Percentiles rank a stretch among this genome's conserved stretches.
These are phyloP conservation scores for Vaccinium darrowii DNA, from an alignment of 148 eudicot genomes.

Conservation along the genomic window DNA sequence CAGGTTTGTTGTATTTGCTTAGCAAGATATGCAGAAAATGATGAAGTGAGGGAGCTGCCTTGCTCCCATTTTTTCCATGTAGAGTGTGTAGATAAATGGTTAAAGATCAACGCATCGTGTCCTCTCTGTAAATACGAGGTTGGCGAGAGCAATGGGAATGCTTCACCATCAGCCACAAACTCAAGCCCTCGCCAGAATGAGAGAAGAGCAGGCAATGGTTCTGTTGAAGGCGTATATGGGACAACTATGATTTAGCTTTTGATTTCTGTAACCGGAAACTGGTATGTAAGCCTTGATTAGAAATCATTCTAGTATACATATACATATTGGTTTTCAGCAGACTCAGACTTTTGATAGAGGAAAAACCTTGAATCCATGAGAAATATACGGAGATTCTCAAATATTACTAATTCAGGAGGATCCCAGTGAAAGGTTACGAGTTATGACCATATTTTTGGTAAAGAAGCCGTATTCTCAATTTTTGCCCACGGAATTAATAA, in stretches of 20 bases:
- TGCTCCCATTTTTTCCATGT: constrained; percentile 42
- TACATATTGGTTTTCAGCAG: not conserved
- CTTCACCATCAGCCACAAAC: not conserved
- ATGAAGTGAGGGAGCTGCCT: constrained; percentile 44
- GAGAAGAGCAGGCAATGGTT: not conserved
- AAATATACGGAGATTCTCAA: not conserved
- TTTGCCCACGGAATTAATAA: no score
- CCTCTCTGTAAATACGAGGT: constrained; percentile 46
- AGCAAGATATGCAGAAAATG: constrained; percentile 35
- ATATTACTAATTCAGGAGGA: not conserved
- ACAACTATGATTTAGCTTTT: not conserved
- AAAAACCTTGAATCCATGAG: not conserved
- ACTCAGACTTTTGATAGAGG: not conserved
- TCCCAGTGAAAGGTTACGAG: not conserved
- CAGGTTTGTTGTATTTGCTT: constrained; percentile 54
- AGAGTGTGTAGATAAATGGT: constrained; percentile 46
- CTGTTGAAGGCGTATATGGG: not conserved
- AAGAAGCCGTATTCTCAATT: no score
- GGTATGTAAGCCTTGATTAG: not conserved
- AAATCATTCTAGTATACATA: not conserved
- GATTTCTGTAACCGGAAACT: not conserved
- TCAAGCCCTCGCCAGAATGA: constrained; percentile 1
- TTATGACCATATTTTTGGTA: not conserved
- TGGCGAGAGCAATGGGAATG: constrained; percentile 18
- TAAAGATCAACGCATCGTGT: constrained; percentile 45